These are phyloP conservation scores for Logfia minima DNA, from an alignment of 129 eudicot genomes.

Conservation along the genomic window DNA sequence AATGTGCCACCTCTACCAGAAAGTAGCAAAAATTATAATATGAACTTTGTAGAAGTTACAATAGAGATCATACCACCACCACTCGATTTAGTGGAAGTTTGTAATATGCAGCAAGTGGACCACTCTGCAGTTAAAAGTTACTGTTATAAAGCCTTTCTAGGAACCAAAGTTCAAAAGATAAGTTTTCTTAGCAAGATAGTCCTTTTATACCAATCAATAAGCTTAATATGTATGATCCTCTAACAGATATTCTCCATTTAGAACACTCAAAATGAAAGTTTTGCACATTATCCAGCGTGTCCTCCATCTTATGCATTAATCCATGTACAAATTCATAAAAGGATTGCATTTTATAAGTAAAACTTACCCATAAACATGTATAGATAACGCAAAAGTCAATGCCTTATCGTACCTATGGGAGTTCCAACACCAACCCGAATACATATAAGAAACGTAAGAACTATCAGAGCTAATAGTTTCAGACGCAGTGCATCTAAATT, in stretches of 20 bases:
- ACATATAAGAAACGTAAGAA: not conserved
- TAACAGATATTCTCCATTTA: not conserved
- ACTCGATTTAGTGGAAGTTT: conserved; percentile 87
- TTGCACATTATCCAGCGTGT: not conserved
- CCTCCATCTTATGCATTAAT: not conserved
- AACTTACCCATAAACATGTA: not conserved
- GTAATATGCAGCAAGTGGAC: conserved; percentile 88
- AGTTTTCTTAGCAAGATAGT: conserved; percentile 7
- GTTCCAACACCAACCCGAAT: not conserved
- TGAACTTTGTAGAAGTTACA: not conserved
- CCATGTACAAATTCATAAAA: not conserved
- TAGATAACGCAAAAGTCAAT: not conserved
- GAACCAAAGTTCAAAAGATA: conserved; percentile 1
- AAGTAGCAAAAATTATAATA: not conserved
- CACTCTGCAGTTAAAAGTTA: conserved; percentile 53
- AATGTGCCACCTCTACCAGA: not conserved
- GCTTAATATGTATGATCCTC: not conserved
- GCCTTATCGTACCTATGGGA: not conserved
- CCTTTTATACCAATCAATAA: conserved; percentile 10
- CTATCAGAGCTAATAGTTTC: too few relatives aligned
- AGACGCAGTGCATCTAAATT: not conserved
- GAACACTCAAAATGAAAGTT: not conserved
- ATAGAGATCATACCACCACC: conserved; percentile 59
- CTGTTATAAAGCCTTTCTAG: not conserved
- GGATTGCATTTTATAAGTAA: not conserved